Base-by-base conservation (phyloP, 1,284 basidiomycete species). In the Naganishia liquefaciens region DNA sequence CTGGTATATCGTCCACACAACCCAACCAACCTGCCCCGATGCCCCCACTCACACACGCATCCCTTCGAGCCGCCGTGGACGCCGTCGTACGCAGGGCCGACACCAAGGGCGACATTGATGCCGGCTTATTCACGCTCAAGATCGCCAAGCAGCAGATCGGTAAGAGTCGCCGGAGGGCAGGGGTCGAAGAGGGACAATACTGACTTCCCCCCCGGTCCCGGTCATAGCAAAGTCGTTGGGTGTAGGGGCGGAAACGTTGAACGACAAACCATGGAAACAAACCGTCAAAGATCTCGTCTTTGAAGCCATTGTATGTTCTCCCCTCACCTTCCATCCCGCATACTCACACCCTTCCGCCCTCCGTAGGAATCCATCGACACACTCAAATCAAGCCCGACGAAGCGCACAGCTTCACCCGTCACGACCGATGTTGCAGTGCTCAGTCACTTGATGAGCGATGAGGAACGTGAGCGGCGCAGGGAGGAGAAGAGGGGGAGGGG, bases 251-350 rank as follows among this genome's bases (percentile, higher is more conserved):
- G 70, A 69, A 19, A 70, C 53, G 2, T 44, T 74, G 54, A 71
- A 71, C 23, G 68, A 54, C 0, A 67, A 52, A n/a, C 55, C 69
- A 40, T 64, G 63, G 63, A 64, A 64, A 52, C 39, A 50, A 25
- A 27, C 13, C 13, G 54, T 64, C 2, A 64, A 64, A 44, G 63
- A 64, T 1, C 47, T 64, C 10, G 63, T 64, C 4, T 33, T 33
- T 13, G 65, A 58, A 9, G 72, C 71, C 40, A 51, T 77, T 30
- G 76, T 78, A 60, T 44, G 75, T 72, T 30, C 42, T 27, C 43
- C 28, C 17, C 33, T 42, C 30, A 25, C 17, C 43, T 25, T 17
- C 17, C 28, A 4, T 13, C 19, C n/a, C 39, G 3, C 27, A 2
- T 27, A 49, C 25, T 9, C 4, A 49, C 25, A 25, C 21, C 39